Conservation (phyloP, 2,329 filamentous ascomycete species). For the Aureobasidium sp. region DNA sequence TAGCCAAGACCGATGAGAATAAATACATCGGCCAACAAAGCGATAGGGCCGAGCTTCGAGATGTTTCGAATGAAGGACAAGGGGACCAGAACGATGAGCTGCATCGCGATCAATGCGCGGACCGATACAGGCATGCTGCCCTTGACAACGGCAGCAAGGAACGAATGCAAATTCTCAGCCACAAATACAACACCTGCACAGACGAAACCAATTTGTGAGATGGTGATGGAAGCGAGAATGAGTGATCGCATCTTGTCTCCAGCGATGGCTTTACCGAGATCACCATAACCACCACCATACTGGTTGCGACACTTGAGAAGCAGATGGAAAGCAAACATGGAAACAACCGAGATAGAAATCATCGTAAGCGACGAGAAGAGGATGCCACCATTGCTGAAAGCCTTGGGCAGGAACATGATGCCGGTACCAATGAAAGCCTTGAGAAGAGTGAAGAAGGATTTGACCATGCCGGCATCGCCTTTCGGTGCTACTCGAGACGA, state of each 20-base stretch:
- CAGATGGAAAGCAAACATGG: slow-evolving; percentile 64
- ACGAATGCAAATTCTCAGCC: slow-evolving; percentile 64
- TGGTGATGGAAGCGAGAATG: slow-evolving; percentile 62
- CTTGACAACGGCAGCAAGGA: slow-evolving; percentile 55
- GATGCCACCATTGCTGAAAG: slow-evolving; percentile 71
- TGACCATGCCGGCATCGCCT: slow-evolving; percentile 60
- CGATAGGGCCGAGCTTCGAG: slow-evolving; percentile 62
- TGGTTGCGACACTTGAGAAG: slow-evolving; percentile 59
- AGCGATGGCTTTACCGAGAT: slow-evolving; percentile 60
- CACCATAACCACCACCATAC: slow-evolving; percentile 66
- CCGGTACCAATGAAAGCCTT: slow-evolving; percentile 76
- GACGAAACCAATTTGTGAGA: slow-evolving; percentile 72
- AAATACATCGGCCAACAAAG: slow-evolving; percentile 63
- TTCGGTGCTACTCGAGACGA: slow-evolving; percentile 43
- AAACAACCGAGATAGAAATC: slow-evolving; percentile 57
- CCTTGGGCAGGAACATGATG: slow-evolving; percentile 76
- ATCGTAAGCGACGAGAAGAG: slow-evolving; percentile 66
- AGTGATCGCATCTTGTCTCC: slow-evolving; percentile 57
- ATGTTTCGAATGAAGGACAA: slow-evolving; percentile 67
- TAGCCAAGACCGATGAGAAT: slow-evolving; percentile 65
- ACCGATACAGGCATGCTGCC: slow-evolving; percentile 45
- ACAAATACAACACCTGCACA: slow-evolving; percentile 72
- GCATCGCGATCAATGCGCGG: slow-evolving; percentile 56
- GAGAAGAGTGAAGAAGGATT: slow-evolving; percentile 70
- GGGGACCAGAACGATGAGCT: slow-evolving; percentile 58